phyloP scores from a whole-genome alignment of 192 early-diverging fungal species.

The Globomyces pollinis-pini region DNA sequence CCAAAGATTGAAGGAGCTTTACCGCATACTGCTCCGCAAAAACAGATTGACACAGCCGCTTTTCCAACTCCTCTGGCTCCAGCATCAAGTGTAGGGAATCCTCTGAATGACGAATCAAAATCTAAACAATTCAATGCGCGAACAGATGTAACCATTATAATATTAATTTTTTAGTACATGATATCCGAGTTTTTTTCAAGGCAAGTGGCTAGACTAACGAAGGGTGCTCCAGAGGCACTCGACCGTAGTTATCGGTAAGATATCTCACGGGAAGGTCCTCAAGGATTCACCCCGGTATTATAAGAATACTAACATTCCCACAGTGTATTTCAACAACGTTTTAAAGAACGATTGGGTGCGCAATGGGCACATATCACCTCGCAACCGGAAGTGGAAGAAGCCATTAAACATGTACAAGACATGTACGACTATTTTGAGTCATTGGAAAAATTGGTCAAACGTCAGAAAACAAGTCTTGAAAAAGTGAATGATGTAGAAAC shows the following conservation, averaged over 20 bases:
- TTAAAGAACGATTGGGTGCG: constrained; percentile 32
- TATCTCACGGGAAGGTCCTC: background rate
- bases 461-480: constrained; percentile 26
- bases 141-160: constrained; percentile 18
- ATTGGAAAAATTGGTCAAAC: constrained; percentile 30
- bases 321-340: constrained; percentile 41
- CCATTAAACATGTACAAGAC: constrained; percentile 31
- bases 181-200: constrained; percentile 33
- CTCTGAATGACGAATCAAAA: constrained; percentile 25
- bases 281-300: background rate
- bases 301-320: background rate
- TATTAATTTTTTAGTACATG: constrained; percentile 31
- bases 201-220: constrained; percentile 30
- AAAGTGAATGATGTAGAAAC: constrained; percentile 40
- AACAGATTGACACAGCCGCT: background rate
- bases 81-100: background rate
- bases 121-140: constrained; percentile 30
- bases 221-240: constrained; percentile 34
- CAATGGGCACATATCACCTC: constrained; percentile 38
- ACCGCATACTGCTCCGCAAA: constrained; percentile 12
- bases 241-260: constrained; percentile 34
- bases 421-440: constrained; percentile 36
- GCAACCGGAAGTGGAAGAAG: constrained; percentile 50
- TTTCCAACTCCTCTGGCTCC: background rate
- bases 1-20: constrained; percentile 7